Base-by-base conservation (phyloP, 345 rosid genomes). In the Raphanus sativus region DNA sequence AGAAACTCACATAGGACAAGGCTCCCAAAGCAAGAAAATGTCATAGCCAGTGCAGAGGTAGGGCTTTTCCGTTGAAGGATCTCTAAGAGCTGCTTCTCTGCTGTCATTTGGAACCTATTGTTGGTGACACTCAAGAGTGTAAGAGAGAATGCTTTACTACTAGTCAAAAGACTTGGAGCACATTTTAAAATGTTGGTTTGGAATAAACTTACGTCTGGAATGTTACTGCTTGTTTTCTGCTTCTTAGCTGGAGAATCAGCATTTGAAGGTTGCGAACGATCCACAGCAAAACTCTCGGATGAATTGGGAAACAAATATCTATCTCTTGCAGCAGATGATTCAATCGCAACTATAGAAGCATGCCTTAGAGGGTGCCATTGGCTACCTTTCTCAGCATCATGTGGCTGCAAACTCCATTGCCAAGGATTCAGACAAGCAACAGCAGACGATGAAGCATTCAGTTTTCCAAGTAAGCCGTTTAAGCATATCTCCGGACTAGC, bases 11-110 rank as follows among this genome's bases (percentile, higher is more conserved):
- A 94, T 89, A 17, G 82, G 61, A 84, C 97, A 92, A 40, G 97
- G 97, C 83, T 92, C 95, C 91, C 95, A 92, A 54, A 83, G 87
- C 60, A 92, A 85, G 83, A 83, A 92, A 79, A 90, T 87, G 84
- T 94, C 98, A 74, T 85, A 86, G 62, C 97, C 98, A 68, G 98
- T 94, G 73, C 98, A 92, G 10, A 94, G 84, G 84, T 94, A 94
- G 17, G 97, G 94, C 72, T 85, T 86, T 28, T 63, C 81, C 16
- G 77, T 70, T 29, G 52, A n/a, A 45, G 62, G 40, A 68, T 77
- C 68, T 55, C 63, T 13, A 40, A 21, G 25, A 65, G 77, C 86
- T 29, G 69, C 75, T 60, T 75, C 59, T 16, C 59, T 75, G 25
- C 80, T 80, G 16, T 66, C 83, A 72, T 69, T 73, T 64, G 68